Evolutionary conservation across 768 basidiomycete species (phyloP).

Genomic region (Baorangia bicolor): DNA sequence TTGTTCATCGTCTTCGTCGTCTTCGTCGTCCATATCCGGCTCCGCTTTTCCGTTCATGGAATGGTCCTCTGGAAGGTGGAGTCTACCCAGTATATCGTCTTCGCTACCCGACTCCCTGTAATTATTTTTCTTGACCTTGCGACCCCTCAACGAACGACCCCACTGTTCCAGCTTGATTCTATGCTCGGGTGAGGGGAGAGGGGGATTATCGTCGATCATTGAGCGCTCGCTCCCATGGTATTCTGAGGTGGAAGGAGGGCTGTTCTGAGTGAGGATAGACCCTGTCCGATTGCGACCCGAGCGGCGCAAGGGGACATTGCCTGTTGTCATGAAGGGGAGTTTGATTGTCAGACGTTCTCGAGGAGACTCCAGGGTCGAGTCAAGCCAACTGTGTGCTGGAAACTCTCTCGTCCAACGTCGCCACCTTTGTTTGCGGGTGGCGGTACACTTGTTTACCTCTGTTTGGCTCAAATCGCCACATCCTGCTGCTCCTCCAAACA

Average conservation of each 20-base stretch:
- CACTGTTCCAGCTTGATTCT: constrained; percentile 7
- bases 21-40: constrained; percentile 28
- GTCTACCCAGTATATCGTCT: constrained; percentile 33
- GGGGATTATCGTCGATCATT: constrained; percentile 25
- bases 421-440: constrained; percentile 35
- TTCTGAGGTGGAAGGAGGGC: constrained; percentile 31
- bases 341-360: constrained; percentile 23
- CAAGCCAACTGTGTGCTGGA: constrained; percentile 18
- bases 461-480: constrained; percentile 22
- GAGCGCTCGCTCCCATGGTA: constrained; percentile 36
- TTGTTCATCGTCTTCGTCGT: constrained; percentile 32
- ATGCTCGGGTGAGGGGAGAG: constrained; percentile 1
- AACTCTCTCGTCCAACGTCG: constrained; percentile 18
- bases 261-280: constrained; percentile 24
- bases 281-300: constrained; percentile 24
- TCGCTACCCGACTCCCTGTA: constrained; percentile 50
- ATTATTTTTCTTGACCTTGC: constrained; percentile 37
- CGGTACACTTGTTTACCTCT: constrained; percentile 27
- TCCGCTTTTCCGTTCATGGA: constrained; percentile 22
- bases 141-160: constrained; percentile 38
- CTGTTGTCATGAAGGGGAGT: constrained; percentile 20
- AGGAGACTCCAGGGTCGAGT: constrained; percentile 21
- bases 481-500: constrained; percentile 25
- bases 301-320: constrained; percentile 21
- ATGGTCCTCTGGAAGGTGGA: constrained; percentile 4